Conservation (phyloP, 495 filamentous ascomycete genomes). For the Tetracladium setigerum region DNA sequence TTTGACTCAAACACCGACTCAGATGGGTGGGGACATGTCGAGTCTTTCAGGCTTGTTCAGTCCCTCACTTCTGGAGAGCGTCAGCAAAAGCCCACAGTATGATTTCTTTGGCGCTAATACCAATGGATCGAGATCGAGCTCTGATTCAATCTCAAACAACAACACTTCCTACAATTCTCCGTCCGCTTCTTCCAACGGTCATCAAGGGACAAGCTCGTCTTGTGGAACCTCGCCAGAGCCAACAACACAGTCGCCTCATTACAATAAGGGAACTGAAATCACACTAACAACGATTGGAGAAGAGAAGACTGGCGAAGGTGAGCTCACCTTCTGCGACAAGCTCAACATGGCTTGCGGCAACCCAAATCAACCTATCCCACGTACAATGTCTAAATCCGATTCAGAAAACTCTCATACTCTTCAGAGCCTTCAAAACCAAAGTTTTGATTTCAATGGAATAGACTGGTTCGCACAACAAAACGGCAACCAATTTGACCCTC, state of each 20-base stretch:
- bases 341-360: constrained; percentile 68
- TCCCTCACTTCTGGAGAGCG: constrained; percentile 34
- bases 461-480: constrained; percentile 82
- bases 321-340: constrained; percentile 54
- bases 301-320: constrained; percentile 32
- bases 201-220: constrained; percentile 58
- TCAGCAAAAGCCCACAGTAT: constrained; percentile 26
- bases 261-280: constrained; percentile 54
- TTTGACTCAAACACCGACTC: constrained; percentile 9
- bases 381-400: constrained; percentile 21
- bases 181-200: constrained; percentile 51
- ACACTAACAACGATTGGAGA: constrained; percentile 49
- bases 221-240: constrained; percentile 59
- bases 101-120: constrained; percentile 20
- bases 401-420: constrained; percentile 8
- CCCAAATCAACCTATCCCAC: constrained; percentile 58
- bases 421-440: constrained; percentile 23
- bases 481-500: constrained; percentile 81
- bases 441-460: constrained; percentile 39
- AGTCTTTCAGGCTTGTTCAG: constrained; percentile 35
- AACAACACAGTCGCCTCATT: constrained; percentile 43
- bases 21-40: constrained; percentile 17
- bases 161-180: constrained; percentile 43
- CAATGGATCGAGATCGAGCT: constrained; percentile 41
- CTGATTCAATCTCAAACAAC: constrained; percentile 46